phyloP scores from a whole-genome alignment of 305 asterid species.

The Lippia alba region DNA sequence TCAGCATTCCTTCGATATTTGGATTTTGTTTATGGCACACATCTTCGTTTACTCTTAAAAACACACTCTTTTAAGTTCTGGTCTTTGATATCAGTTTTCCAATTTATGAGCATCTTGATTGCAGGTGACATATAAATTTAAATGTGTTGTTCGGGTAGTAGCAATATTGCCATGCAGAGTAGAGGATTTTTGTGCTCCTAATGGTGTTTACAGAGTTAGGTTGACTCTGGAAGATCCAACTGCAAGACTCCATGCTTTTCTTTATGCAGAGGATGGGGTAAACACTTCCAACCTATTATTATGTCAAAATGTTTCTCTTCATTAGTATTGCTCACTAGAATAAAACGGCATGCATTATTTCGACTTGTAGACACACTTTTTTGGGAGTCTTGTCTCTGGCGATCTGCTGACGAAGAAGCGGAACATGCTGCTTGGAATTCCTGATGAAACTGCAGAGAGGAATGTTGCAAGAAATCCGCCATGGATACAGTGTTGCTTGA shows the following conservation, averaged over 20 bases:
- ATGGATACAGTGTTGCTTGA: constrained; percentile 77
- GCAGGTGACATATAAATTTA: constrained; percentile 66
- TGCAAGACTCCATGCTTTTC: constrained; percentile 76
- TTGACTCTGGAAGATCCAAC: constrained; percentile 92
- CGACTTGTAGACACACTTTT: constrained; percentile 53
- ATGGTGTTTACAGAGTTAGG: constrained; percentile 68
- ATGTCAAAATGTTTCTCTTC: not conserved
- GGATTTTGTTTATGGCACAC: not conserved
- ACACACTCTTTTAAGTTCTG: not conserved
- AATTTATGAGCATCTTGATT: constrained; percentile 27
- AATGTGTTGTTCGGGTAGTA: constrained; percentile 73
- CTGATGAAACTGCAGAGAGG: constrained; percentile 29
- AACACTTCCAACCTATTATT: constrained; percentile 3
- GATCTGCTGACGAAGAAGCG: constrained; percentile 51
- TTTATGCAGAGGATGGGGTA: constrained; percentile 84
- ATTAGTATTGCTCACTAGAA: not conserved
- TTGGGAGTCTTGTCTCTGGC: constrained; percentile 44
- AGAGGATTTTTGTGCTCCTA: constrained; percentile 57
- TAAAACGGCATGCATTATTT: constrained; percentile 9
- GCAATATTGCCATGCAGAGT: constrained; percentile 66
- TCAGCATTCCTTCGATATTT: not conserved
- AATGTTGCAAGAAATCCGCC: constrained; percentile 60
- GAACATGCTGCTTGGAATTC: constrained; percentile 62
- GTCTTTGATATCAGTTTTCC: not conserved
- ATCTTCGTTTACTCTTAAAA: not conserved